Evolutionary conservation across 2,329 filamentous ascomycete genomes (phyloP).

Genomic region (Fusarium sp.): DNA sequence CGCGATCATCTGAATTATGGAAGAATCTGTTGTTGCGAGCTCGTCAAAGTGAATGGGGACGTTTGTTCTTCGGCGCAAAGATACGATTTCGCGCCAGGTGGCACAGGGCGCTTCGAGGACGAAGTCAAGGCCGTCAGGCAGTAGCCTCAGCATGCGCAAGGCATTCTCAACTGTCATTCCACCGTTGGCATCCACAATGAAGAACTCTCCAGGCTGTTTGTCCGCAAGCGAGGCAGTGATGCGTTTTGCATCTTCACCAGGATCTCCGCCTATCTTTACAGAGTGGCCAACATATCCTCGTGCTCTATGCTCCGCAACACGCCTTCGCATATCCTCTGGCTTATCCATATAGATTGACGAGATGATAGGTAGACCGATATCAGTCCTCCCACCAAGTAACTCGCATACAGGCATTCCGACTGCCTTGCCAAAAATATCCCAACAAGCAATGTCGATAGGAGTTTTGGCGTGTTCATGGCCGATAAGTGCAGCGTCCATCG

Average conservation of each 20-base stretch:
- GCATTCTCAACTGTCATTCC: constrained; percentile 34
- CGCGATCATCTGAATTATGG: constrained; percentile 29
- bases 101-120: constrained; percentile 39
- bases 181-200: constrained; percentile 35
- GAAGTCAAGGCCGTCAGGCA: constrained; percentile 34
- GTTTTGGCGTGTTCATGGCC: constrained; percentile 26
- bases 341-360: constrained; percentile 35
- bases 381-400: constrained; percentile 34
- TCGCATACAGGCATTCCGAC: constrained; percentile 37
- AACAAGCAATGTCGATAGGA: constrained; percentile 37
- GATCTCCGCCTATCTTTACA: constrained; percentile 35
- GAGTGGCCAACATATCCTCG: constrained; percentile 31
- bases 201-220: constrained; percentile 35
- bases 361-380: constrained; percentile 28
- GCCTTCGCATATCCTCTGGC: constrained; percentile 17
- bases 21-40: constrained; percentile 28
- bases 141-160: constrained; percentile 31
- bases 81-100: constrained; percentile 29
- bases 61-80: constrained; percentile 24
- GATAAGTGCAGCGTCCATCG: constrained; percentile 28
- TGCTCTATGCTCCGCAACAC: constrained; percentile 13
- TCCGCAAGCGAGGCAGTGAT: constrained; percentile 33
- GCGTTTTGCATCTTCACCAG: constrained; percentile 19
- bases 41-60: constrained; percentile 36
- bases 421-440: constrained; percentile 27